Percentiles rank a stretch among this genome's conserved stretches.
phyloP scores from a whole-genome alignment of 2,329 filamentous ascomycete species.

The Botryosphaeria dothidea region DNA sequence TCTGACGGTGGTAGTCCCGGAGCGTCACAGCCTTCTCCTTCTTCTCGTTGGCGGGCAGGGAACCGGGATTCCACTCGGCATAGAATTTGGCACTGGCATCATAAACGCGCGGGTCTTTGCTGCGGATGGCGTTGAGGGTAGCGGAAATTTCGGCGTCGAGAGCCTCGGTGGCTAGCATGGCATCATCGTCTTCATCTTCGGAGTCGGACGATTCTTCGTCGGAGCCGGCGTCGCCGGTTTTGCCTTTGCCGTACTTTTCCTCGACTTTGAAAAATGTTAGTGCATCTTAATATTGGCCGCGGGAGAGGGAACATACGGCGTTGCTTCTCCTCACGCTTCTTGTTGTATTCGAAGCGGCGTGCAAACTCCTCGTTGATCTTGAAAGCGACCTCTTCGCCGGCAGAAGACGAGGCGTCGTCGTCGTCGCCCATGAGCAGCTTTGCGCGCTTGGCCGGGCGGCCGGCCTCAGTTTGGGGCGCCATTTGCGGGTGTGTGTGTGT shows the following conservation, averaged over 20 bases:
- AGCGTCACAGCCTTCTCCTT: constrained; percentile 84
- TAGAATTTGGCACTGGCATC: constrained; percentile 81
- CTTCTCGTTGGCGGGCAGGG: constrained; percentile 43
- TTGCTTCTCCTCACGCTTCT: constrained; percentile 87
- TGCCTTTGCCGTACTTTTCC: constrained; percentile 72
- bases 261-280: constrained; percentile 63
- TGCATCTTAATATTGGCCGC: background rate
- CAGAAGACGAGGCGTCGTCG: constrained; percentile 32
- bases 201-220: constrained; percentile 48
- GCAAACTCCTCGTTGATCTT: constrained; percentile 92
- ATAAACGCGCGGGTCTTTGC: constrained; percentile 90
- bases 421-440: constrained; percentile 37
- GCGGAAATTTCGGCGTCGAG: constrained; percentile 86
- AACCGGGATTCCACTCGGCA: constrained; percentile 60
- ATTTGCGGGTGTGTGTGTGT: background rate
- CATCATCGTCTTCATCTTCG: constrained; percentile 88
- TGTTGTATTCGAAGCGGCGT: constrained; percentile 90
- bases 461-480: constrained; percentile 5
- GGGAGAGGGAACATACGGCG: constrained; percentile 52
- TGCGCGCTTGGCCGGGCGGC: constrained; percentile 35
- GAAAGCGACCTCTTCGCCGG: constrained; percentile 45
- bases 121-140: constrained; percentile 82
- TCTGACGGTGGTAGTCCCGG: constrained; percentile 88
- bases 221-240: constrained; percentile 60
- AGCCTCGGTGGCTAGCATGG: constrained; percentile 79